Conservation (phyloP, 2,329 filamentous ascomycete species). For the Fusarium mundagurra region DNA sequence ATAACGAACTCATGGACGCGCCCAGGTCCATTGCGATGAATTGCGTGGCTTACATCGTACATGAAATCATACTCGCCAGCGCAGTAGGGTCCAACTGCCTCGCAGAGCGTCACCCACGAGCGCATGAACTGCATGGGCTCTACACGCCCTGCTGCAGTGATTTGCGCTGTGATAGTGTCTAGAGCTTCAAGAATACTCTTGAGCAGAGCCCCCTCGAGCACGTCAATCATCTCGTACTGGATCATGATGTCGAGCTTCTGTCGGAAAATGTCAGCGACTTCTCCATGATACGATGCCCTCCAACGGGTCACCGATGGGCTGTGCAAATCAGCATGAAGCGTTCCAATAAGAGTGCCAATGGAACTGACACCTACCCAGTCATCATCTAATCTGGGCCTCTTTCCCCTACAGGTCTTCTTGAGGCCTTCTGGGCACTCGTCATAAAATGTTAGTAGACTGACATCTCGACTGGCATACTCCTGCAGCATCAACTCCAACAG, state of each 20-base stretch:
- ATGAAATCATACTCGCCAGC: not conserved
- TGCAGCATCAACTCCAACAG: conserved; percentile 12
- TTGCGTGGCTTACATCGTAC: not conserved
- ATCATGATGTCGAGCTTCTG: conserved; percentile 20
- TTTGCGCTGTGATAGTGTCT: not conserved
- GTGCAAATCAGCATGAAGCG: not conserved
- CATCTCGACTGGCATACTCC: not conserved
- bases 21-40: not conserved
- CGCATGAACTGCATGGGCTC: not conserved
- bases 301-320: not conserved
- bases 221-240: conserved; percentile 6
- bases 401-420: not conserved
- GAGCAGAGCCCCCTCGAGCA: not conserved
- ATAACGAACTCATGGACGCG: conserved; percentile 12
- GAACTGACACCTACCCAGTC: not conserved
- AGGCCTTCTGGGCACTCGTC: not conserved
- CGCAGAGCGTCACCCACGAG: conserved; percentile 4
- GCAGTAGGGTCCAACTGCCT: not conserved
- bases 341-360: not conserved
- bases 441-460: not conserved
- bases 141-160: not conserved
- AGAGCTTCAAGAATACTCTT: not conserved
- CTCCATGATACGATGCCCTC: not conserved
- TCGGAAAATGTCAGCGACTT: conserved; percentile 11
- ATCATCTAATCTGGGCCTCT: not conserved